A percentile compares a stretch with the other conserved stretches of the same genome.
These are phyloP conservation scores for Fusarium illudens DNA, from an alignment of 2,329 filamentous ascomycete genomes.

Conservation along the genomic window DNA sequence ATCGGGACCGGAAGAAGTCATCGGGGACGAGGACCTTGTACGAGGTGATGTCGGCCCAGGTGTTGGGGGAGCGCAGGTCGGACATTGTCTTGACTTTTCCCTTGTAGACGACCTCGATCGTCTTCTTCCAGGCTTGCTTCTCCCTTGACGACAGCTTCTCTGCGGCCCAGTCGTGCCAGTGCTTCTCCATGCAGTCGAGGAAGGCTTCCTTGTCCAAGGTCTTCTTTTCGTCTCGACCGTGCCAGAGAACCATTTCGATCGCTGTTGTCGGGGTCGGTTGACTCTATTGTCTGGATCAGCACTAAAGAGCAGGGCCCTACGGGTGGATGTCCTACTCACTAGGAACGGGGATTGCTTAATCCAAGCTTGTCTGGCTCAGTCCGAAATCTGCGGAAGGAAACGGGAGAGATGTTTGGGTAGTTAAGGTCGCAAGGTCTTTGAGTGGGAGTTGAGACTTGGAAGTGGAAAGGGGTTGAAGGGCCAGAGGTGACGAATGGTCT, in stretches of 20 bases:
- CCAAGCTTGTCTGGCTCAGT: accelerated
- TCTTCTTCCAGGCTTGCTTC: not conserved
- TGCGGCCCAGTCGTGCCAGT: not conserved
- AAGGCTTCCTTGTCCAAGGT: not conserved
- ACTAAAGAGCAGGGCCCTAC: not conserved
- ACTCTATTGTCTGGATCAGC: not conserved
- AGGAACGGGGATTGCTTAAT: accelerated
- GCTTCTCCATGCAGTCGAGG: not conserved
- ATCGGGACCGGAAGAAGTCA: conserved; percentile 2
- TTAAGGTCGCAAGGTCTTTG: not conserved
- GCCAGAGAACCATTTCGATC: not conserved
- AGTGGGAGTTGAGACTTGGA: not conserved
- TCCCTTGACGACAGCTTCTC: not conserved
- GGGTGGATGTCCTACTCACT: not conserved
- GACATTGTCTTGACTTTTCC: not conserved
- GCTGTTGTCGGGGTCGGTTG: not conserved
- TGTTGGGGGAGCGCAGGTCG: not conserved
- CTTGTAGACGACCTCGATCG: not conserved
- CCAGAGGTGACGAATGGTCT: not conserved
- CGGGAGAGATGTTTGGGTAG: accelerated
- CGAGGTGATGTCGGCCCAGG: not conserved
- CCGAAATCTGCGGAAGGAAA: not conserved
- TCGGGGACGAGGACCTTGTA: conserved; percentile 5
- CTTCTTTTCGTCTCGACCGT: not conserved
- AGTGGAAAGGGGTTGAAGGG: not conserved